Conservation (phyloP, 2,329 filamentous ascomycete species). For the Mariannaea sp. region DNA sequence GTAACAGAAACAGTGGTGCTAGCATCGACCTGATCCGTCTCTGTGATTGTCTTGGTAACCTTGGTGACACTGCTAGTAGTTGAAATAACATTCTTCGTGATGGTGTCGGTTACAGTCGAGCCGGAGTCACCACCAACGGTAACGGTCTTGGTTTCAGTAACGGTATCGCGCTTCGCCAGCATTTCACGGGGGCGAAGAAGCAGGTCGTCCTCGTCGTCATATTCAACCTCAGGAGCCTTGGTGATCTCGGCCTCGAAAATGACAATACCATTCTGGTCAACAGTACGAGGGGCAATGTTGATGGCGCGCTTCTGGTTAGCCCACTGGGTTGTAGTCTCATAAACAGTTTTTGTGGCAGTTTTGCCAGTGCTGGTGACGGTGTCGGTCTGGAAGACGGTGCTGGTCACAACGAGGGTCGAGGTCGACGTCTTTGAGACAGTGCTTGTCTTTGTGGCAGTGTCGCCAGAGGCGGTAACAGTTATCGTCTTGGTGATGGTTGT, state of each 20-base stretch:
- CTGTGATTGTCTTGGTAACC: constrained; percentile 40
- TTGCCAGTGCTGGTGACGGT: constrained; percentile 45
- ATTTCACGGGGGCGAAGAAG: constrained; percentile 27
- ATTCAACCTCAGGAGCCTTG: constrained; percentile 23
- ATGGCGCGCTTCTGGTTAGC: constrained; percentile 43
- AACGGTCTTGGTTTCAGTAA: constrained; percentile 42
- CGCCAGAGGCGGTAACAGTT: constrained; percentile 39
- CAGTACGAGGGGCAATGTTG: constrained; percentile 37
- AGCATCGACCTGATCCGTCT: constrained; percentile 43
- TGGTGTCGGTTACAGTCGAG: constrained; percentile 37
- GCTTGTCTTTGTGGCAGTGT: constrained; percentile 38
- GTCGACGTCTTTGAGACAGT: constrained; percentile 39
- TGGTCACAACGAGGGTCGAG: constrained; percentile 43
- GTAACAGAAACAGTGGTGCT: constrained; percentile 46
- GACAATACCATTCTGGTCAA: constrained; percentile 18
- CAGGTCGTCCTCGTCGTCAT: constrained; percentile 23
- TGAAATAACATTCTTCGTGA: constrained; percentile 40
- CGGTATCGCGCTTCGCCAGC: constrained; percentile 43
- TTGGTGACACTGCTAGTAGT: constrained; percentile 40
- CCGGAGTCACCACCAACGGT: constrained; percentile 33
- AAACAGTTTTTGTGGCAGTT: constrained; percentile 45
- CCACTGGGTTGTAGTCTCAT: constrained; percentile 42
- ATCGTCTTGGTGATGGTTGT: constrained; percentile 38
- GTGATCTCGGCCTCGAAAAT: constrained; percentile 26
- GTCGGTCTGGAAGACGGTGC: constrained; percentile 42